A percentile compares a stretch with the other conserved stretches of the same genome.
phyloP scores from a whole-genome alignment of 805 yeast species.

The Yamadazyma nakazawae region DNA sequence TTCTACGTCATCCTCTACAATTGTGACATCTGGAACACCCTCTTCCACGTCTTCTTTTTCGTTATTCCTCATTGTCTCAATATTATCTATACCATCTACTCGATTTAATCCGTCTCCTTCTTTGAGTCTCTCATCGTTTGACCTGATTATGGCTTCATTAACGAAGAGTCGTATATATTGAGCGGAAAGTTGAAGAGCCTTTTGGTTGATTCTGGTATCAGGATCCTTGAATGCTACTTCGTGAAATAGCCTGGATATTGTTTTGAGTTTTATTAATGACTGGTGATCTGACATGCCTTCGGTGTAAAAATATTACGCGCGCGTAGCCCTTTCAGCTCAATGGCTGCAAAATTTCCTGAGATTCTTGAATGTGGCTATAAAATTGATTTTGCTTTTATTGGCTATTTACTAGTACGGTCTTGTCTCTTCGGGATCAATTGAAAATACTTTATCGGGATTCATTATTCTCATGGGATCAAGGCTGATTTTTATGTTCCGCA shows the following conservation, averaged over 20 bases:
- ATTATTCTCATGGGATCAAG: conserved; percentile 67
- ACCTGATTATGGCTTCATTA: conserved; percentile 54
- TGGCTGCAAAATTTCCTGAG: background rate
- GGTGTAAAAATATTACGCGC: background rate
- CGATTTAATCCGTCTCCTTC: conserved; percentile 20
- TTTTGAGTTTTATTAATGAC: conserved; percentile 14
- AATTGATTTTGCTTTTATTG: too few relatives aligned
- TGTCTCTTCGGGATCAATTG: conserved; percentile 54
- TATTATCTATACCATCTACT: conserved; percentile 35
- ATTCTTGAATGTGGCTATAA: too few relatives aligned
- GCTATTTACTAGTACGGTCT: conserved; percentile 5
- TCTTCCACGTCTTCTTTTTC: conserved; percentile 16
- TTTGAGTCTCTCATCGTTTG: conserved; percentile 48
- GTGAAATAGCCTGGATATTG: conserved; percentile 51
- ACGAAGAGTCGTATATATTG: conserved; percentile 57
- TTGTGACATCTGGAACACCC: conserved; percentile 15
- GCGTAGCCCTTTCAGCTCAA: background rate
- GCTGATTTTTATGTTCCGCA: conserved; percentile 68
- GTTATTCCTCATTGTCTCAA: conserved; percentile 13
- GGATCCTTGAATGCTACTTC: conserved; percentile 47
- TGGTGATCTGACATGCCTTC: background rate
- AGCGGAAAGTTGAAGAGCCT: conserved; percentile 47
- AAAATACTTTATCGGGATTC: conserved; percentile 76
- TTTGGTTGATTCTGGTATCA: conserved; percentile 46
- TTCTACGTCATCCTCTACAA: conserved; percentile 15